These are phyloP conservation scores for Ganoderma lucidum DNA, from an alignment of 1,284 basidiomycete species.

Conservation along the genomic window DNA sequence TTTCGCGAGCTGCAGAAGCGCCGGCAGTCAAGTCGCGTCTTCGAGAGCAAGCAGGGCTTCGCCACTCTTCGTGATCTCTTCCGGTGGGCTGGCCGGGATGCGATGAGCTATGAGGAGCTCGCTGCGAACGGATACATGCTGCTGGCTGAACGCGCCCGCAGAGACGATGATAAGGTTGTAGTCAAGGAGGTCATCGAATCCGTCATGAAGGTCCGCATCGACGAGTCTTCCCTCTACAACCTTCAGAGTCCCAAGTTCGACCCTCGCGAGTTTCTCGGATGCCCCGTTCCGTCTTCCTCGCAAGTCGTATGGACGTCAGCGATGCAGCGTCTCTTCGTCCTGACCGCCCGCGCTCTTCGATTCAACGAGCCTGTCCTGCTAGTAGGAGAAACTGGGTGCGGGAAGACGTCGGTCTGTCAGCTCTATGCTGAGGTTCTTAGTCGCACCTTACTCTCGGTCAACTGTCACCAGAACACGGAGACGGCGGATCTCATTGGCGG, in stretches of 20 bases:
- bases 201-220: conserved; percentile 89
- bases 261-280: conserved; percentile 59
- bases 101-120: conserved; percentile 90
- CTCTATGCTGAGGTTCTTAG: conserved; percentile 78
- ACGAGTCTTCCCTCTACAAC: conserved; percentile 75
- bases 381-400: conserved; percentile 98
- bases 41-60: conserved; percentile 98
- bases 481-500: conserved; percentile 97
- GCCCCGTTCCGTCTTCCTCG: conserved; percentile 57
- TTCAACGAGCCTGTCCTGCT: conserved; percentile 96
- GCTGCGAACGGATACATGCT: conserved; percentile 99
- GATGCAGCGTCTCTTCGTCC: conserved; percentile 90
- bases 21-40: conserved; percentile 90
- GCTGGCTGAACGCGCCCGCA: conserved; percentile 90
- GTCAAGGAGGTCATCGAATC: conserved; percentile 95
- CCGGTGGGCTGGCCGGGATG: conserved; percentile 94
- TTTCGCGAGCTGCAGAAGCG: conserved; percentile 95
- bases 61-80: conserved; percentile 98
- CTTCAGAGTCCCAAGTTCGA: conserved; percentile 59
- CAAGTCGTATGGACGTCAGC: conserved; percentile 90
- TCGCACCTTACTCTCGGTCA: conserved; percentile 80
- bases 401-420: conserved; percentile 98
- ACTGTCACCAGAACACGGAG: conserved; percentile 99
- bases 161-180: conserved; percentile 84
- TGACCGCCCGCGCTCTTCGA: conserved; percentile 84